Conservation (phyloP, 1,284 basidiomycete genomes). For the Cystobasidiaceae sp. region DNA sequence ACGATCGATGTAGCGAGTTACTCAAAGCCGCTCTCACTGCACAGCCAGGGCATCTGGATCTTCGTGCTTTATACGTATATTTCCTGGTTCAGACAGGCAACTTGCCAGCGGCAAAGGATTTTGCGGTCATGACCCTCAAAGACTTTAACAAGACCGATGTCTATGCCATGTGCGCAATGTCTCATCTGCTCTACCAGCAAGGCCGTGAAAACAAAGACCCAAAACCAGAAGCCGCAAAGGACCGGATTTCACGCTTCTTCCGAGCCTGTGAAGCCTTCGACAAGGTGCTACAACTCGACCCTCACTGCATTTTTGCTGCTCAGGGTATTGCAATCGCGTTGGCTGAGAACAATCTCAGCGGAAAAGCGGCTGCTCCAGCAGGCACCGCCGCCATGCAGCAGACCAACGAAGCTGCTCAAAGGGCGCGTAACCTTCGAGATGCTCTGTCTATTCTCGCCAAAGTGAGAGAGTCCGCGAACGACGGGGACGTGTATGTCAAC, state of each 20-base stretch:
- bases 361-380: slow-evolving; percentile 42
- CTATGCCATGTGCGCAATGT: slow-evolving; percentile 84
- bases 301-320: slow-evolving; percentile 78
- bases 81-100: slow-evolving; percentile 74
- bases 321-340: slow-evolving; percentile 87
- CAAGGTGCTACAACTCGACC: slow-evolving; percentile 74
- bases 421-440: slow-evolving; percentile 49
- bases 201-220: slow-evolving; percentile 61
- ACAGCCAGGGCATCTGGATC: slow-evolving; percentile 64
- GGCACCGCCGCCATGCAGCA: slow-evolving; percentile 37
- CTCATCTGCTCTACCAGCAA: slow-evolving; percentile 74
- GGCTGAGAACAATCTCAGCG: slow-evolving; percentile 76
- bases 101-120: slow-evolving; percentile 69
- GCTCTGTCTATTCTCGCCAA: slow-evolving; percentile 81
- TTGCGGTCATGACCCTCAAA: slow-evolving; percentile 75
- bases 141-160: slow-evolving; percentile 76
- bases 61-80: slow-evolving; percentile 70
- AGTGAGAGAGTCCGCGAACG: slow-evolving; percentile 74
- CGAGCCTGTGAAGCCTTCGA: slow-evolving; percentile 83
- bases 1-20: slow-evolving; percentile 74
- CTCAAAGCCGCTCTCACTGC: slow-evolving; percentile 77
- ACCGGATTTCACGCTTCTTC: slow-evolving; percentile 69
- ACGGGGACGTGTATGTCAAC: slow-evolving; percentile 84
- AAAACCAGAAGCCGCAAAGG: slow-evolving; percentile 61
- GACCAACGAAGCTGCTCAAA: slow-evolving; percentile 55